Percentiles rank a stretch among this genome's conserved stretches.
These are phyloP conservation scores for Aspergillus bertholletiae DNA, from an alignment of 495 filamentous ascomycete species.

Conservation along the genomic window DNA sequence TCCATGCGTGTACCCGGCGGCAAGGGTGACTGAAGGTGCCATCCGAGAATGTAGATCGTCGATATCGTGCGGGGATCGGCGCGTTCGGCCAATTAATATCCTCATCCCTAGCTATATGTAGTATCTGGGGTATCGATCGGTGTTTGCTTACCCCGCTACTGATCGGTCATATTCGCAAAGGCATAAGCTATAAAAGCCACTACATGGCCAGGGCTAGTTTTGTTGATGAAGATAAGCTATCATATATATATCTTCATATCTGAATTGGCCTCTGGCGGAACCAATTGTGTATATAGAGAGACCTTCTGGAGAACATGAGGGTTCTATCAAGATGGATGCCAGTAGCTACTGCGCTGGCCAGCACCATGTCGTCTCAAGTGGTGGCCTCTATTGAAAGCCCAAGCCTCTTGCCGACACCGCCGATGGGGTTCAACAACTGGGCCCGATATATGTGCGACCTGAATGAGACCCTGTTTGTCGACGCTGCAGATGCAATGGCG, in stretches of 20 bases:
- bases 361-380: background rate
- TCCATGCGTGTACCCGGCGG: background rate
- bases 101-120: background rate
- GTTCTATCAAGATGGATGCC: background rate
- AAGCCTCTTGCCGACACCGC: constrained; percentile 29
- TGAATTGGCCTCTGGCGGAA: background rate
- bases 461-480: constrained; percentile 39
- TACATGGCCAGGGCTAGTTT: too few relatives aligned
- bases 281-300: background rate
- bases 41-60: background rate
- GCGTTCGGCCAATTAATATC: background rate
- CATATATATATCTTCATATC: too few relatives aligned
- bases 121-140: background rate
- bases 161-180: too few relatives aligned
- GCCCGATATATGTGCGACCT: constrained; percentile 39
- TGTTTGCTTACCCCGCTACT: background rate
- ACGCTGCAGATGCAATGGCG: constrained; percentile 36
- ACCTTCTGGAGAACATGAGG: background rate
- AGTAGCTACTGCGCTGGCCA: background rate
- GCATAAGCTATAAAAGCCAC: too few relatives aligned
- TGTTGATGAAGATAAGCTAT: too few relatives aligned
- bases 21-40: background rate
- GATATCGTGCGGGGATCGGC: background rate
- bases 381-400: constrained; percentile 17
- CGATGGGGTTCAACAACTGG: constrained; percentile 48